Evolutionary conservation across 257 asterid species (phyloP).

Genomic region (Ligustrum vulgare): DNA sequence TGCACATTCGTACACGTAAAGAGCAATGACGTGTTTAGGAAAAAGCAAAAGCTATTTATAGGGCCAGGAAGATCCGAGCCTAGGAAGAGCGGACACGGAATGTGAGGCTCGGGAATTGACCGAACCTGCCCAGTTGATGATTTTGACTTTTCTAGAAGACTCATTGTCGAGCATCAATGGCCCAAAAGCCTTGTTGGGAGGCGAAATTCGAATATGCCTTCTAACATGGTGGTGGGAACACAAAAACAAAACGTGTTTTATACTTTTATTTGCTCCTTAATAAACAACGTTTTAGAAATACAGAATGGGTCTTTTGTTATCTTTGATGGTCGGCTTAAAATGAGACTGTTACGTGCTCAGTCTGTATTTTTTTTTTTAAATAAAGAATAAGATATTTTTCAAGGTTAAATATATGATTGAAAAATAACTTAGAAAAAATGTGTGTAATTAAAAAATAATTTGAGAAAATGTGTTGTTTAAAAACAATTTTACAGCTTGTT

Average conservation of each 20-base stretch:
- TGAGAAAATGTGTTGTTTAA: too few species aligned
- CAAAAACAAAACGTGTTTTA: background rate
- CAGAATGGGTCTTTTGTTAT: background rate
- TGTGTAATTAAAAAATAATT: too few species aligned
- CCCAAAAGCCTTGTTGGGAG: slow-evolving; percentile 28
- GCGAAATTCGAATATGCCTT: background rate
- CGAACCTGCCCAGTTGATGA: slow-evolving; percentile 27
- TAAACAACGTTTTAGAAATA: background rate
- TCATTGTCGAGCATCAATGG: background rate
- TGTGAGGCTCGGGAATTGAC: slow-evolving; percentile 25
- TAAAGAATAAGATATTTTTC: too few species aligned
- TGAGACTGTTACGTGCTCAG: too few species aligned
- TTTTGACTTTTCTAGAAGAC: slow-evolving; percentile 20
- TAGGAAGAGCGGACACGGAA: slow-evolving; percentile 3
- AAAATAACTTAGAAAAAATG: too few species aligned
- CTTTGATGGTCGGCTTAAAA: background rate
- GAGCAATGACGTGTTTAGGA: background rate
- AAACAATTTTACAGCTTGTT: too few species aligned
- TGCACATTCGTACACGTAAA: slow-evolving; percentile 22
- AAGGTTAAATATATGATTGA: too few species aligned
- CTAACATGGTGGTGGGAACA: background rate
- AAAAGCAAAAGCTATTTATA: slow-evolving; percentile 14
- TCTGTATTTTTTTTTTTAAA: too few species aligned
- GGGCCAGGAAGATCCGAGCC: slow-evolving; percentile 18
- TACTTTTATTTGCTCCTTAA: background rate